phyloP scores from a whole-genome alignment of 2,329 filamentous ascomycete genomes.

The Fusarium armeniacum region DNA sequence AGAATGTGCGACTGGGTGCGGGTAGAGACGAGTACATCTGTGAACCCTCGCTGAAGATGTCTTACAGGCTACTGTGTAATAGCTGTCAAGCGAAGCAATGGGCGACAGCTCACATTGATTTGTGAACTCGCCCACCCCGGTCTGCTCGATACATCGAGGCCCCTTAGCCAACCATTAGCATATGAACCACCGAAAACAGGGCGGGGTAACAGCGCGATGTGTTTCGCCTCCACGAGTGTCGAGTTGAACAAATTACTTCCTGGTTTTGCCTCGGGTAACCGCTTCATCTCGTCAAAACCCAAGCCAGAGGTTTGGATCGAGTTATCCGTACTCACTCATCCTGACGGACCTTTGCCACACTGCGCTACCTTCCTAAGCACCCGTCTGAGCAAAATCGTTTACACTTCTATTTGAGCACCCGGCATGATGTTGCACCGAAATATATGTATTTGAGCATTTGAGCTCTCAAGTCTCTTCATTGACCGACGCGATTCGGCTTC shows the following conservation, averaged over 20 bases:
- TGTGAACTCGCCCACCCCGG: conserved; percentile 25
- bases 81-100: conserved; percentile 48
- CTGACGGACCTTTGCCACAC: background rate
- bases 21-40: conserved; percentile 32
- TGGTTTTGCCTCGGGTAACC: conserved; percentile 38
- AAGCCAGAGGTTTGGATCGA: conserved; percentile 23
- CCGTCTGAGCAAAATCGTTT: background rate
- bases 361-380: background rate
- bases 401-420: conserved; percentile 1
- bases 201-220: conserved; percentile 36
- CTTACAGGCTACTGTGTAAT: conserved; percentile 42
- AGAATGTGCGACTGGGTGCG: conserved; percentile 31
- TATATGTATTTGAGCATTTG: background rate
- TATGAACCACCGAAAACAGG: conserved; percentile 25
- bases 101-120: conserved; percentile 28
- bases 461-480: conserved; percentile 6
- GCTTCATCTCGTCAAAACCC: conserved; percentile 32
- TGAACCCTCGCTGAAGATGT: conserved; percentile 42
- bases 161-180: conserved; percentile 4
- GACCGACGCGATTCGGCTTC: conserved; percentile 38
- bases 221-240: conserved; percentile 38
- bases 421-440: conserved; percentile 10
- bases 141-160: conserved; percentile 12
- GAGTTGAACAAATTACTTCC: conserved; percentile 36
- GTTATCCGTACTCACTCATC: background rate